These are phyloP conservation scores for Miamiensis avidus DNA, from an alignment of 169 alveolate genomes.

Conservation along the genomic window DNA sequence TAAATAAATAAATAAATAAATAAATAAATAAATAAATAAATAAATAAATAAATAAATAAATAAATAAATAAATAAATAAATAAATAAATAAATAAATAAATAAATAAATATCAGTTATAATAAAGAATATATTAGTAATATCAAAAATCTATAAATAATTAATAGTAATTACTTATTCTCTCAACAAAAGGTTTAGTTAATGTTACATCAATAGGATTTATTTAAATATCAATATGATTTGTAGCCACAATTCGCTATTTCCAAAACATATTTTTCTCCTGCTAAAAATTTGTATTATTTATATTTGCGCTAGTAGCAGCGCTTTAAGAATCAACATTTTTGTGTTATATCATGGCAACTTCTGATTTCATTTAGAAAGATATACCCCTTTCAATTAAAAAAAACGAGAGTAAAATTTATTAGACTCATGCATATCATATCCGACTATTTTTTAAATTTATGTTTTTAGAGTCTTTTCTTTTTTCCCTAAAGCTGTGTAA, in stretches of 20 bases:
- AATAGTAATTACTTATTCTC: constrained; percentile 22
- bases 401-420: constrained; percentile 4
- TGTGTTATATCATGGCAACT: constrained; percentile 7
- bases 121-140: too few species aligned
- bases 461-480: too few species aligned
- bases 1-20: too few species aligned
- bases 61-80: too few species aligned
- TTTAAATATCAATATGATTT: constrained; percentile 15
- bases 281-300: too few species aligned
- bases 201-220: constrained; percentile 18
- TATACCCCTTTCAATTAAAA: constrained; percentile 21
- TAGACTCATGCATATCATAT: constrained; percentile 20
- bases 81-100: too few species aligned
- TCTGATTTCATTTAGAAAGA: constrained; percentile 22
- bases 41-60: too few species aligned
- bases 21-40: too few species aligned
- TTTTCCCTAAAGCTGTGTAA: background rate
- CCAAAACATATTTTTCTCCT: too few species aligned
- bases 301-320: too few species aligned
- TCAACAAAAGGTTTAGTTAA: constrained; percentile 32
- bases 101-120: too few species aligned
- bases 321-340: constrained; percentile 16
- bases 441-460: constrained; percentile 6
- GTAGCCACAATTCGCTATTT: background rate
- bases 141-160: too few species aligned